Evolutionary conservation across 2,329 filamentous ascomycete genomes (phyloP).

Genomic region (Trichoderma gracile): DNA sequence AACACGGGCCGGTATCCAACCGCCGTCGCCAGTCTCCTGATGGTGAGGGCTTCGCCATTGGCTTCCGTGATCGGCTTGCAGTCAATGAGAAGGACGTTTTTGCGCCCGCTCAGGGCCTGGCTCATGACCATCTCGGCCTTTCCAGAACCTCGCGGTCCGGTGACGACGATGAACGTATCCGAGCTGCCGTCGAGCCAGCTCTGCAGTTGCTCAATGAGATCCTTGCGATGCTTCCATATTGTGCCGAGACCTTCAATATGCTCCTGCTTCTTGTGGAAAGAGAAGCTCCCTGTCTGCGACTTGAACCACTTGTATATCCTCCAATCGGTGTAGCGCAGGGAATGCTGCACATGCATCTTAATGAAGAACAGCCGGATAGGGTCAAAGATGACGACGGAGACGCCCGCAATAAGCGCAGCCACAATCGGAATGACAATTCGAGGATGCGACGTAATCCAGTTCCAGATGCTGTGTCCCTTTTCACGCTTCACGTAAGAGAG

Average conservation of each 20-base stretch:
- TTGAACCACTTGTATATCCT: slow-evolving; percentile 79
- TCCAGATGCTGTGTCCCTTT: slow-evolving; percentile 76
- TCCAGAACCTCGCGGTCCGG: slow-evolving; percentile 87
- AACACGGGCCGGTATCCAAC: slow-evolving; percentile 94
- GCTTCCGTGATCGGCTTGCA: slow-evolving; percentile 93
- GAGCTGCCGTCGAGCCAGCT: slow-evolving; percentile 85
- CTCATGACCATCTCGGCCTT: slow-evolving; percentile 87
- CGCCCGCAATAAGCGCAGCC: slow-evolving; percentile 75
- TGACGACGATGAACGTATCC: slow-evolving; percentile 90
- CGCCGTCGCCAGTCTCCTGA: slow-evolving; percentile 74
- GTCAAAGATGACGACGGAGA: slow-evolving; percentile 89
- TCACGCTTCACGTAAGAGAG: slow-evolving; percentile 80
- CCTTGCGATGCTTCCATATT: slow-evolving; percentile 84
- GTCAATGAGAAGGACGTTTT: slow-evolving; percentile 81
- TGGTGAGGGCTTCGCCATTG: slow-evolving; percentile 81
- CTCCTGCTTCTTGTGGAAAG: slow-evolving; percentile 56
- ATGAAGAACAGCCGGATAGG: slow-evolving; percentile 93
- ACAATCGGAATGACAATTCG: slow-evolving; percentile 82
- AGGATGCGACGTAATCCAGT: slow-evolving; percentile 85
- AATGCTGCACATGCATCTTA: slow-evolving; percentile 78
- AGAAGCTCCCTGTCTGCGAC: slow-evolving; percentile 60
- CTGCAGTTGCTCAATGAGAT: slow-evolving; percentile 77
- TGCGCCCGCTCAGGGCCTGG: slow-evolving; percentile 73
- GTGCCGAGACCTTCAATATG: slow-evolving; percentile 72
- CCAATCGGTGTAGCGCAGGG: slow-evolving; percentile 73